Percentiles rank a stretch among this genome's conserved stretches.
Conservation (phyloP, 768 basidiomycete species). For the Neoboletus subvelutipes region DNA sequence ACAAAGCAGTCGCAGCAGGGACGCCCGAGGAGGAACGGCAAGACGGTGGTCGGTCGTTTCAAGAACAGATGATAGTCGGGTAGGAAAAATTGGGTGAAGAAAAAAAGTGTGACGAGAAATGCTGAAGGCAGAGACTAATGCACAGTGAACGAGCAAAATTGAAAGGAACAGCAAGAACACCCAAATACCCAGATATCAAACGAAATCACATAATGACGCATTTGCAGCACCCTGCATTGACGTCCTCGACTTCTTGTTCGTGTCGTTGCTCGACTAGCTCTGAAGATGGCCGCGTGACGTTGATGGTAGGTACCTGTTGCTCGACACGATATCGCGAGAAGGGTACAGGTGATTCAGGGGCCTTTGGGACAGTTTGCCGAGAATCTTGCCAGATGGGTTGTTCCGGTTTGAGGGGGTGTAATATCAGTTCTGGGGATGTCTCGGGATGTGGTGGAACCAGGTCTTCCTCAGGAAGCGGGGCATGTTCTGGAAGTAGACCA, state of each 20-base stretch:
- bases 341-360: slow-evolving; percentile 56
- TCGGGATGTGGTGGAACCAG: not conserved
- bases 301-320: slow-evolving; percentile 32
- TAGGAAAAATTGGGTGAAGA: not conserved
- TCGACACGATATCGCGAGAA: slow-evolving; percentile 54
- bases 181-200: slow-evolving; percentile 17
- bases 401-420: slow-evolving; percentile 29
- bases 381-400: slow-evolving; percentile 28
- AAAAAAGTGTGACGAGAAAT: slow-evolving; percentile 2
- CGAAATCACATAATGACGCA: slow-evolving; percentile 77
- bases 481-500: slow-evolving; percentile 40
- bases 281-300: slow-evolving; percentile 30
- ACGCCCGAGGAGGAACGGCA: slow-evolving; percentile 2
- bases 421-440: slow-evolving; percentile 11
- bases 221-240: slow-evolving; percentile 64
- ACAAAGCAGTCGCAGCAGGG: slow-evolving; percentile 3
- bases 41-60: slow-evolving; percentile 14
- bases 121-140: slow-evolving; percentile 12
- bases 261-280: slow-evolving; percentile 30
- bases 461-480: slow-evolving; percentile 16
- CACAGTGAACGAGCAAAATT: slow-evolving; percentile 26
- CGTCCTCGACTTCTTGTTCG: slow-evolving; percentile 44
- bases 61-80: slow-evolving; percentile 11
- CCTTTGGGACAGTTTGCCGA: slow-evolving; percentile 19
- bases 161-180: slow-evolving; percentile 23